Evolutionary conservation across 2,329 filamentous ascomycete species (phyloP).

Genomic region (Aureobasidium musti): DNA sequence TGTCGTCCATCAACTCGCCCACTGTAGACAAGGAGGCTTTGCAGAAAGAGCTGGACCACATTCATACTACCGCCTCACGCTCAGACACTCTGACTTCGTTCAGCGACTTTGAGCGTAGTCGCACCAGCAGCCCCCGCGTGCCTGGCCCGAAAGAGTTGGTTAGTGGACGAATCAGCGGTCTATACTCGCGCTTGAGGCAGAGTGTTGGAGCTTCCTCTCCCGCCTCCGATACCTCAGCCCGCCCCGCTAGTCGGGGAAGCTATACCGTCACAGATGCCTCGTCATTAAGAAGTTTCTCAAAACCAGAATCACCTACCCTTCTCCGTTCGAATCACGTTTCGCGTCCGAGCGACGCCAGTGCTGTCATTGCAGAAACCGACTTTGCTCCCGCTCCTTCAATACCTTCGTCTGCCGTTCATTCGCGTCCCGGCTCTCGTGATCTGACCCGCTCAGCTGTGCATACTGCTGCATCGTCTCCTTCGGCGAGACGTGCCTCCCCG

Average conservation of each 20-base stretch:
- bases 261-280: conserved; percentile 38
- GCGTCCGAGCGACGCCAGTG: conserved; percentile 13
- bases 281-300: conserved; percentile 34
- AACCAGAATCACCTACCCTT: conserved; percentile 16
- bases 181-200: conserved; percentile 77
- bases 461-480: conserved; percentile 25
- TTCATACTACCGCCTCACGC: conserved; percentile 85
- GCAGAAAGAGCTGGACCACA: conserved; percentile 77
- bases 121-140: conserved; percentile 30
- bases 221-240: conserved; percentile 64
- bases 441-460: conserved; percentile 21
- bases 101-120: conserved; percentile 86
- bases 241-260: conserved; percentile 54
- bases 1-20: conserved; percentile 44
- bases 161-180: conserved; percentile 64
- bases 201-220: conserved; percentile 36
- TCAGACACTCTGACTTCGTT: conserved; percentile 86
- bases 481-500: conserved; percentile 4
- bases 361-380: conserved; percentile 1
- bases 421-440: conserved; percentile 26
- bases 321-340: conserved; percentile 21
- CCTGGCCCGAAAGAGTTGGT: conserved; percentile 43
- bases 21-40: conserved; percentile 70
- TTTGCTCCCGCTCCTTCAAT: conserved; percentile 9
- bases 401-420: conserved; percentile 26